phyloP scores from a whole-genome alignment of 345 rosid genomes.

The Lepidium aucheri region DNA sequence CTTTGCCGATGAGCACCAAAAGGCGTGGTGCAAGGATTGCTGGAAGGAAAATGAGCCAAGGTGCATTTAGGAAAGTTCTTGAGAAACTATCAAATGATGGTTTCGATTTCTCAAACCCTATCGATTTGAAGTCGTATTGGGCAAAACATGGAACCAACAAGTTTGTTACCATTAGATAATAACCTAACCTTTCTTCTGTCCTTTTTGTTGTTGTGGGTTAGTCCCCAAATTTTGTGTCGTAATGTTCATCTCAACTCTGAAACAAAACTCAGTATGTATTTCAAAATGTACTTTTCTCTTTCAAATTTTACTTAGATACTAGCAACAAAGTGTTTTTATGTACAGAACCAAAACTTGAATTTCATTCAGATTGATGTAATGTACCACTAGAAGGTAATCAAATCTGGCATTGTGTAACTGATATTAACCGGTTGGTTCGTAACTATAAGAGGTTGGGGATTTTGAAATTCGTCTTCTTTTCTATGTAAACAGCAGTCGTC shows the following conservation, averaged over 20 bases:
- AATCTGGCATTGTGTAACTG: conserved; percentile 25
- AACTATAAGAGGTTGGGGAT: conserved; percentile 7
- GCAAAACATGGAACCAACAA: conserved; percentile 96
- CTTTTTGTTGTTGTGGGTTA: neutral
- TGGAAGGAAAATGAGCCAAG: conserved; percentile 94
- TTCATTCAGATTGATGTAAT: conserved; percentile 10
- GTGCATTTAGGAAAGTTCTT: conserved; percentile 89
- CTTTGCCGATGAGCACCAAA: conserved; percentile 87
- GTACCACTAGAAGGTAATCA: conserved; percentile 25
- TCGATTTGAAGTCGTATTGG: conserved; percentile 90
- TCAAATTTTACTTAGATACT: conserved; percentile 8
- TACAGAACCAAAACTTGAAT: conserved; percentile 23
- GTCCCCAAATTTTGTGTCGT: neutral
- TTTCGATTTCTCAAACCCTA: conserved; percentile 60
- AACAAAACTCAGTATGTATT: conserved; percentile 1
- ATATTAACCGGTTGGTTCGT: conserved; percentile 16
- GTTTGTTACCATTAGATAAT: conserved; percentile 84
- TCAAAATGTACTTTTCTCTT: conserved; percentile 20
- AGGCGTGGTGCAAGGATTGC: conserved; percentile 84
- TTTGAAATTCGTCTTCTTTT: neutral
- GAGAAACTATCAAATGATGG: conserved; percentile 93
- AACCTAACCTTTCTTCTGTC: neutral
- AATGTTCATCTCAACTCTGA: neutral
- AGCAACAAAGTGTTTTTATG: conserved; percentile 17
- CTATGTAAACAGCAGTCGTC: neutral